A percentile compares a stretch with the other conserved stretches of the same genome.
Evolutionary conservation across 129 eudicot genomes (phyloP).

Genomic region (Daucus carota): DNA sequence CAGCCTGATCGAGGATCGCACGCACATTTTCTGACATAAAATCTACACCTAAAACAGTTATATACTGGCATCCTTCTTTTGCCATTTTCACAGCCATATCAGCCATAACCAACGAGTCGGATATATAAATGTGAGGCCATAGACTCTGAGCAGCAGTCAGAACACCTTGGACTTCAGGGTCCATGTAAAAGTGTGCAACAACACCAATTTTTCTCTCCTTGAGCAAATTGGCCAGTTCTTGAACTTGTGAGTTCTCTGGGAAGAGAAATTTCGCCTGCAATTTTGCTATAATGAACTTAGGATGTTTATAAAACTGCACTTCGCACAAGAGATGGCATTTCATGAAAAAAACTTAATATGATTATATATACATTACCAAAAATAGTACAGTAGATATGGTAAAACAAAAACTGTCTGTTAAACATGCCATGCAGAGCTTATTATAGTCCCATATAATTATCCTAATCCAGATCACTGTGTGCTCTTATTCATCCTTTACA

Average conservation of each 20-base stretch:
- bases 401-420: too few relatives aligned
- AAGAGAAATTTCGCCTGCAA: slow-evolving; percentile 80
- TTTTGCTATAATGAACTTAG: slow-evolving; percentile 23
- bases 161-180: slow-evolving; percentile 98
- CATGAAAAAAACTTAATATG: not conserved
- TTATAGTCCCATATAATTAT: not conserved
- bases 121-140: slow-evolving; percentile 96
- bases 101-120: slow-evolving; percentile 97
- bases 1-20: slow-evolving; percentile 97
- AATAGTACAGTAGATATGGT: not conserved
- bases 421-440: not conserved
- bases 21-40: slow-evolving; percentile 98
- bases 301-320: not conserved
- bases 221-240: slow-evolving; percentile 69
- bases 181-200: slow-evolving; percentile 99
- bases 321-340: not conserved
- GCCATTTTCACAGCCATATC: slow-evolving; percentile 97
- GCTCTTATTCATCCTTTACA: not conserved
- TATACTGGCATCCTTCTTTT: slow-evolving; percentile 72
- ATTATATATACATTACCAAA: not conserved
- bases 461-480: not conserved
- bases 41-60: slow-evolving; percentile 91
- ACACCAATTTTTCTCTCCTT: slow-evolving; percentile 81
- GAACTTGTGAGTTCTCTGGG: slow-evolving; percentile 61
- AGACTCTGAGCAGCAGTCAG: slow-evolving; percentile 84